phyloP scores from a whole-genome alignment of 768 basidiomycete genomes.

The Trametes meyenii region DNA sequence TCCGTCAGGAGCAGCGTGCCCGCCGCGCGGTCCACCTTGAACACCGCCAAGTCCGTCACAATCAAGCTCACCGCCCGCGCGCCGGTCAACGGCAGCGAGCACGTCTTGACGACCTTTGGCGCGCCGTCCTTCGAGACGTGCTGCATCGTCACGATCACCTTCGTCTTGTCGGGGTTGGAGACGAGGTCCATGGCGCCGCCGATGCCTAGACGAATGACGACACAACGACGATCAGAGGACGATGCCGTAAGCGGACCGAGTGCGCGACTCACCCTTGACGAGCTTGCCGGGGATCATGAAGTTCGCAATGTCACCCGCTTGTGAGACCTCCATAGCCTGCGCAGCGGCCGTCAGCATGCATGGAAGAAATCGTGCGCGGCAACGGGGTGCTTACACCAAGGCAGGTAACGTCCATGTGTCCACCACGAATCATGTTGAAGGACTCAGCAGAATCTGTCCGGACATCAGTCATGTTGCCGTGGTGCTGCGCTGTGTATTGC shows the following conservation, averaged over 20 bases:
- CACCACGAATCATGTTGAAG: conserved; percentile 96
- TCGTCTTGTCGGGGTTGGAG: conserved; percentile 93
- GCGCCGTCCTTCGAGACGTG: conserved; percentile 87
- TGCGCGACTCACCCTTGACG: conserved; percentile 58
- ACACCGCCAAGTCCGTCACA: conserved; percentile 89
- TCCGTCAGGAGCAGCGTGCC: conserved; percentile 78
- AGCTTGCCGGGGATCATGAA: conserved; percentile 97
- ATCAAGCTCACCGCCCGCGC: conserved; percentile 85
- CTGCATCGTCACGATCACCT: conserved; percentile 86
- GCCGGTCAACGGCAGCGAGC: conserved; percentile 84
- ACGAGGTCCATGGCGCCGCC: conserved; percentile 96
- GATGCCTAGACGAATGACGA: conserved; percentile 54
- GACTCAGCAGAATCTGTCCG: conserved; percentile 80
- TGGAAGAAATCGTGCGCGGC: neutral
- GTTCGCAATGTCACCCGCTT: conserved; percentile 91
- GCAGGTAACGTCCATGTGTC: conserved; percentile 89
- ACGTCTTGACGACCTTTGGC: conserved; percentile 82
- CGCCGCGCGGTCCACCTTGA: conserved; percentile 76
- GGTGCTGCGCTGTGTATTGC: neutral
- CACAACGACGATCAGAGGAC: neutral
- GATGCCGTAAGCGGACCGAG: neutral
- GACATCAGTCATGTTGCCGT: conserved; percentile 7
- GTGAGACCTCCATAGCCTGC: conserved; percentile 92
- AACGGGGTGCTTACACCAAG: conserved; percentile 64
- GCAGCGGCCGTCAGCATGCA: conserved; percentile 1